Percentiles rank a stretch among this genome's conserved stretches.
Evolutionary conservation across 257 asterid genomes (phyloP).

Genomic region (Handroanthus guayacan): DNA sequence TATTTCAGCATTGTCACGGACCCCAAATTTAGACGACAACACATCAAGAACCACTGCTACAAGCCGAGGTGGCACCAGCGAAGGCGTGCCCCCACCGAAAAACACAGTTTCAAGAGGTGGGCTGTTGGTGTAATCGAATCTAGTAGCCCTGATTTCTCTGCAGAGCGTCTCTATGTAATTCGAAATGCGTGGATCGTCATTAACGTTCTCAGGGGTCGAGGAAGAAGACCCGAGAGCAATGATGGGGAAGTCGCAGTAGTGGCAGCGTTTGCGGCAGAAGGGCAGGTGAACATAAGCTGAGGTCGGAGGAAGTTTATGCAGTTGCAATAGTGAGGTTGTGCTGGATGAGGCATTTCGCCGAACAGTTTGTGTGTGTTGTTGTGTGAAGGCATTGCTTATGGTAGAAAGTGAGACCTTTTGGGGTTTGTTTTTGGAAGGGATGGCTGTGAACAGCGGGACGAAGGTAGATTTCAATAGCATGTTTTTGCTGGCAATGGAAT

Average conservation of each 20-base stretch:
- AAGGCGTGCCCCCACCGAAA: conserved; percentile 96
- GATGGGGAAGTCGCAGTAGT: conserved; percentile 95
- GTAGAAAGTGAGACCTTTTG: neutral
- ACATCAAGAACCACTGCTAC: conserved; percentile 68
- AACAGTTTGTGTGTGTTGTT: conserved; percentile 54
- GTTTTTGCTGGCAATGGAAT: neutral
- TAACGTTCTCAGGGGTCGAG: conserved; percentile 5
- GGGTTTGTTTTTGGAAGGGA: conserved; percentile 46
- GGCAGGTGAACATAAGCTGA: conserved; percentile 97
- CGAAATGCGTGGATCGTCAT: conserved; percentile 69
- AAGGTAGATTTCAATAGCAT: conserved; percentile 61
- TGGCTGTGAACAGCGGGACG: conserved; percentile 44
- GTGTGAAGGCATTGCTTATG: conserved; percentile 15
- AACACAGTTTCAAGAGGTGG: conserved; percentile 88
- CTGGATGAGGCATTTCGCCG: conserved; percentile 74
- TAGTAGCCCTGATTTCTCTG: conserved; percentile 75
- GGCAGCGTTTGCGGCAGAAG: conserved; percentile 96
- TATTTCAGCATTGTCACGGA: conserved; percentile 74
- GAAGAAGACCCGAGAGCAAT: conserved; percentile 80
- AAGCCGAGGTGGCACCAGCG: conserved; percentile 81
- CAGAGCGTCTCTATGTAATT: conserved; percentile 70
- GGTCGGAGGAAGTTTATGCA: conserved; percentile 67
- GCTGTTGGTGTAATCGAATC: conserved; percentile 38
- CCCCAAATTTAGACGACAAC: conserved; percentile 63
- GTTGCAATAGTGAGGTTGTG: conserved; percentile 36